phyloP scores from a whole-genome alignment of 306 rosid genomes.

The Prunus fruticosa region DNA sequence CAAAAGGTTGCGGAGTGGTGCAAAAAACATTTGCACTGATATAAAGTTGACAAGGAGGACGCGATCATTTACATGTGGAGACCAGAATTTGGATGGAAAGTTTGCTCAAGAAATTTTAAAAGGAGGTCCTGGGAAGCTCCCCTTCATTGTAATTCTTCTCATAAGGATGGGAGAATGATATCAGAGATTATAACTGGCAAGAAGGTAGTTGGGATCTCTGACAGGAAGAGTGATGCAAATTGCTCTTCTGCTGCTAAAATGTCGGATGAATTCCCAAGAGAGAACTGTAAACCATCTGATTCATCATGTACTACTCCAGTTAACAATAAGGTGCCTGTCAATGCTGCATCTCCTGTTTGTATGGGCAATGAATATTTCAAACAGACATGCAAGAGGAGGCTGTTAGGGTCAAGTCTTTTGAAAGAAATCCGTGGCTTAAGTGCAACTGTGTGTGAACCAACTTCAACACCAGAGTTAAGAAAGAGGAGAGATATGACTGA shows the following conservation, averaged over 20 bases:
- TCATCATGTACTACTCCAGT: conserved; percentile 54
- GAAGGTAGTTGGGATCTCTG: conserved; percentile 1
- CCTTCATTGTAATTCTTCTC: conserved; percentile 11
- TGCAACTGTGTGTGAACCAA: conserved; percentile 32
- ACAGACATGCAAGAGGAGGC: conserved; percentile 46
- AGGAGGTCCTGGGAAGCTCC: conserved; percentile 21
- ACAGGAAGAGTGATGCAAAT: conserved; percentile 24
- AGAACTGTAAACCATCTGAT: conserved; percentile 44
- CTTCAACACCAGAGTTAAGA: conserved; percentile 61
- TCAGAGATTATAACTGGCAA: background rate
- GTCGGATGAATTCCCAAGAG: conserved; percentile 38
- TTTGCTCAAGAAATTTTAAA: background rate
- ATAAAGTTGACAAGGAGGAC: conserved; percentile 28
- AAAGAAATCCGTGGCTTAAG: conserved; percentile 70
- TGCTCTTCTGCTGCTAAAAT: conserved; percentile 20
- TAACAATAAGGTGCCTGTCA: conserved; percentile 45
- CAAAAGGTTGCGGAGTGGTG: conserved; percentile 26
- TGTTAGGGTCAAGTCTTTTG: conserved; percentile 36
- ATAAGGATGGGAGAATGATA: conserved; percentile 22
- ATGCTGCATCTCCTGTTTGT: conserved; percentile 74
- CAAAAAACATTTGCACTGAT: conserved; percentile 20
- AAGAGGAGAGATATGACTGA: conserved; percentile 75
- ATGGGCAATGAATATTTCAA: conserved; percentile 74
- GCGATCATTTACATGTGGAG: conserved; percentile 7
- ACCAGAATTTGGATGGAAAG: conserved; percentile 22